Evolutionary conservation across 345 rosid genomes (phyloP), one percentile per base, ranked within the genome.

Genomic region (Dimocarpus longan): DNA sequence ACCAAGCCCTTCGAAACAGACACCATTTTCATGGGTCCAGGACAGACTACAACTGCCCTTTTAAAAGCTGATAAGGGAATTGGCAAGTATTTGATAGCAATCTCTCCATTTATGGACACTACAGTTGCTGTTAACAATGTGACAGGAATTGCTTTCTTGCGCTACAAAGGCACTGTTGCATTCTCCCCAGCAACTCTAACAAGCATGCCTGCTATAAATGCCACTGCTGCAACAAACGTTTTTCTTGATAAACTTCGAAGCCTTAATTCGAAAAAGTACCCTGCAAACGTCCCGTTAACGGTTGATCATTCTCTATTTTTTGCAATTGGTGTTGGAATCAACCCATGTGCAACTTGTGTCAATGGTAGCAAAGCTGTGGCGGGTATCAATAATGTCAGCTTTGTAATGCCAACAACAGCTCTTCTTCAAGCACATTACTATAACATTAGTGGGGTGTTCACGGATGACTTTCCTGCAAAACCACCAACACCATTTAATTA

Each of bases 101-200:
- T 90, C 50, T 90, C 94, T 6, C 94, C 98, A 8, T 93, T 93
- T 87, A 93, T 91, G 98, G 98, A 93, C 70, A 89, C 93, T 0
- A 5, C 70, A 26, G 88, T 93, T 12, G 79, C 90, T 1, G 88
- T 93, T 11, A 84, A 93, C 70, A 91, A 91, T 70, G 74, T 78
- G 21, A 91, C 94, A 0, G 82, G 81, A 9, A 70, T 81, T 0
- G 93, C 86, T 22, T 86, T 78, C 79, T 54, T 93, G 70, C 79
- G 83, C 32, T 93, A 93, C 76, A 84, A 81, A 28, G 73, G 82
- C 44, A 85, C 89, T 22, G 22, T n/a, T 0, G 76, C 80, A 15
- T 87, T 85, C 70, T 67, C 88, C 18, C 81, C 91, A 0, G 69
- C 89, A 8, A 76, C 81, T 10, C 79, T 83, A 2, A 82, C 90